phyloP scores from a whole-genome alignment of 1,284 basidiomycete species.

The Cryptococcus deneoformans region DNA sequence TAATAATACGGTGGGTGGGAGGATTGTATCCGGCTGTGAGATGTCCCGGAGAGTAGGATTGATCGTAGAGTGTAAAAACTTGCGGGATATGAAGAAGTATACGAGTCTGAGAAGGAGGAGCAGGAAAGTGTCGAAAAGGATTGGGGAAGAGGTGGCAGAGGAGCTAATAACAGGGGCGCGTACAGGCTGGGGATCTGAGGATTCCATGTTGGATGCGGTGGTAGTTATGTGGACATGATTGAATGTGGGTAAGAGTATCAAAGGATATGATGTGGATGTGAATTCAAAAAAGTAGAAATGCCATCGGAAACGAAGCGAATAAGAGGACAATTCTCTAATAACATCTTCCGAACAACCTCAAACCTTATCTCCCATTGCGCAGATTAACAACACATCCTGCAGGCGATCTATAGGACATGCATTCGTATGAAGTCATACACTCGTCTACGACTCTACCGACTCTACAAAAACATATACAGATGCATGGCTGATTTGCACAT shows the following conservation, averaged over 20 bases:
- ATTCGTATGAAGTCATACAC: too few relatives aligned
- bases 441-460: too few relatives aligned
- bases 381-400: too few relatives aligned
- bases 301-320: too few relatives aligned
- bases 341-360: too few relatives aligned
- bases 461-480: conserved; percentile 8
- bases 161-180: not conserved
- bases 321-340: too few relatives aligned
- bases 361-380: too few relatives aligned
- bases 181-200: not conserved
- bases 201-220: not conserved
- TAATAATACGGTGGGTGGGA: conserved; percentile 10
- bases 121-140: conserved; percentile 43
- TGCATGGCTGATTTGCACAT: not conserved
- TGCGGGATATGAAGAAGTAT: conserved; percentile 42
- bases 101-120: conserved; percentile 35
- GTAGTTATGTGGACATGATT: not conserved
- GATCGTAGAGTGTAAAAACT: conserved; percentile 42
- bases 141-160: conserved; percentile 7
- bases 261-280: not conserved
- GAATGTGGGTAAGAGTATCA: not conserved
- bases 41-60: conserved; percentile 43
- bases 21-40: conserved; percentile 26
- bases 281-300: not conserved
- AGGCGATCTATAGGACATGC: too few relatives aligned